phyloP scores from a whole-genome alignment of 495 filamentous ascomycete species.

The Penicillium waksmanii region DNA sequence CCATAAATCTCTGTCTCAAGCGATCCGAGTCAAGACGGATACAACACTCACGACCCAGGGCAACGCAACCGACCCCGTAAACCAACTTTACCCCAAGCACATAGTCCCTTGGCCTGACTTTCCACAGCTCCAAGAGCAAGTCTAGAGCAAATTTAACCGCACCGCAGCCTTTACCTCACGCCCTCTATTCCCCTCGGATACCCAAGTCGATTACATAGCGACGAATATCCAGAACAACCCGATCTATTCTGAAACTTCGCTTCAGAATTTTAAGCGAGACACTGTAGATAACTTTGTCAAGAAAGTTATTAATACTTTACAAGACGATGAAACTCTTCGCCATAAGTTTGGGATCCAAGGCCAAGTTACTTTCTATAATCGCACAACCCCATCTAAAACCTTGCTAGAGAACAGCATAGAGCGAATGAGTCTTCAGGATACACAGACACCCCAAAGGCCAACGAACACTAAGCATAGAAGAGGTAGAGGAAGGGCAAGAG shows the following conservation, averaged over 20 bases:
- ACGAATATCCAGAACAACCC: conserved; percentile 27
- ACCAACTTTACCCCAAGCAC: conserved; percentile 27
- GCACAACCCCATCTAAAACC: conserved; percentile 19
- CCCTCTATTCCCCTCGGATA: conserved; percentile 54
- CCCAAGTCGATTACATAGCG: conserved; percentile 26
- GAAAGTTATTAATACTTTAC: conserved; percentile 27
- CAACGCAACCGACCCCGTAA: conserved; percentile 26
- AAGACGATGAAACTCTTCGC: conserved; percentile 25
- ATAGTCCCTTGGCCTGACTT: conserved; percentile 33
- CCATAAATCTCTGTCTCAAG: conserved; percentile 30
- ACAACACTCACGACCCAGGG: conserved; percentile 28
- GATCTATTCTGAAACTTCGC: conserved; percentile 33
- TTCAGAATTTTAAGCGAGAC: conserved; percentile 33
- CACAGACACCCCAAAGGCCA: conserved; percentile 19
- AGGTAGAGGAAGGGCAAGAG: conserved; percentile 26
- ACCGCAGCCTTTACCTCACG: conserved; percentile 23
- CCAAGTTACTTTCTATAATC: conserved; percentile 30
- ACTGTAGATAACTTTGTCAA: conserved; percentile 33
- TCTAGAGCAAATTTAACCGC: conserved; percentile 29
- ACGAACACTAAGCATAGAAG: conserved; percentile 19
- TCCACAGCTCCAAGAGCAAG: conserved; percentile 28
- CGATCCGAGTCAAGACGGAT: conserved; percentile 31
- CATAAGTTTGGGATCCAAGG: conserved; percentile 29
- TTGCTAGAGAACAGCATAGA: conserved; percentile 28
- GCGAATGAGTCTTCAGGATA: conserved; percentile 25